These are phyloP conservation scores for Lipomyces anomalus DNA, from an alignment of 805 yeast genomes.

Conservation along the genomic window DNA sequence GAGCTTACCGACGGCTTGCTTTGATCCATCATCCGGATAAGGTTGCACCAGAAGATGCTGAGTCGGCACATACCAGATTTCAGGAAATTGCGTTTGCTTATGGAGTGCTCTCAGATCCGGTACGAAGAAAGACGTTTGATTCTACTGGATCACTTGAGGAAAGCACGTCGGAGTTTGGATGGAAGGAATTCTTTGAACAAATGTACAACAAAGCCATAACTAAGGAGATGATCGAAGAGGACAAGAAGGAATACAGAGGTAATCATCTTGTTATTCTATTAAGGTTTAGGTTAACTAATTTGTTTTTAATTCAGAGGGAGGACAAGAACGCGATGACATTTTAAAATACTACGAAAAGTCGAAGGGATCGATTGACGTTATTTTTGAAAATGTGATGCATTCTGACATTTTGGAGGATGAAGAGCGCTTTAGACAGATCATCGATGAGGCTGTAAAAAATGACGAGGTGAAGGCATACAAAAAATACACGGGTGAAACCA, in stretches of 20 bases:
- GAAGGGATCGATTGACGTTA: slow-evolving; percentile 61
- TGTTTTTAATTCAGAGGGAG: slow-evolving; percentile 17
- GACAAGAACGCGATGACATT: slow-evolving; percentile 49
- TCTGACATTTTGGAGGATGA: slow-evolving; percentile 62
- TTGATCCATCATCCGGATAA: slow-evolving; percentile 70
- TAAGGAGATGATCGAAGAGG: slow-evolving; percentile 54
- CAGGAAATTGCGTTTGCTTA: slow-evolving; percentile 73
- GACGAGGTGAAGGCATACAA: slow-evolving; percentile 37
- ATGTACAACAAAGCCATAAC: slow-evolving; percentile 34
- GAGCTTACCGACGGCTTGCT: slow-evolving; percentile 60
- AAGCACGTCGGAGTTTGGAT: slow-evolving; percentile 30
- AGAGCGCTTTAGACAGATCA: slow-evolving; percentile 49
- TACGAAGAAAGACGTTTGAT: slow-evolving; percentile 55
- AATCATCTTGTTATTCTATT: slow-evolving; percentile 11
- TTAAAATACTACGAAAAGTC: slow-evolving; percentile 49
- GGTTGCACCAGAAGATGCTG: slow-evolving; percentile 36
- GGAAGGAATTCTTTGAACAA: slow-evolving; percentile 37
- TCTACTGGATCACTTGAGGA: slow-evolving; percentile 59
- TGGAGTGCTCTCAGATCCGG: slow-evolving; percentile 55
- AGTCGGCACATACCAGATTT: slow-evolving; percentile 41
- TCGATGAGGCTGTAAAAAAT: slow-evolving; percentile 42
- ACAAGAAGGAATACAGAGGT: slow-evolving; percentile 55
- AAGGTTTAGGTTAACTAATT: neutral
- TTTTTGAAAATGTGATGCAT: slow-evolving; percentile 76
- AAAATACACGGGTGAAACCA: slow-evolving; percentile 43